phyloP scores from a whole-genome alignment of 2,329 filamentous ascomycete species.

The Ascochyta clinopodiicola region DNA sequence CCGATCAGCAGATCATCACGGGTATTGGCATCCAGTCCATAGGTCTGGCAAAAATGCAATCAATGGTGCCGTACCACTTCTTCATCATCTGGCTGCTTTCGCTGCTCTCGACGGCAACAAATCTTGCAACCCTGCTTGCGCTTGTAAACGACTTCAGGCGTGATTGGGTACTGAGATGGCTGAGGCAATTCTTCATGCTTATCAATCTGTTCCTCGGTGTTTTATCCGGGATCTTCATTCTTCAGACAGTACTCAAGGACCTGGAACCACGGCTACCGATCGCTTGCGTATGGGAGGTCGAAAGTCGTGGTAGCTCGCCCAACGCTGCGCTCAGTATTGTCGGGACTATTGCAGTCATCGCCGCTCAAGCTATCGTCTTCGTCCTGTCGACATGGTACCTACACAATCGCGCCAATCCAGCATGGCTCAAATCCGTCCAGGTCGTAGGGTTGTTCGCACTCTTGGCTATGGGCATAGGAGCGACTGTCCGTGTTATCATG shows the following conservation, averaged over 20 bases:
- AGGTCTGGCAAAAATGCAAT: constrained; percentile 65
- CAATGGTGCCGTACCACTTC: constrained; percentile 71
- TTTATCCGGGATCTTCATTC: constrained; percentile 63
- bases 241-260: constrained; percentile 61
- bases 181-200: constrained; percentile 71
- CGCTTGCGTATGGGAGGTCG: constrained; percentile 64
- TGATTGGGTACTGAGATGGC: constrained; percentile 71
- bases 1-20: constrained; percentile 72
- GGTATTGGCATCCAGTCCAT: constrained; percentile 72
- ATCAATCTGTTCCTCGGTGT: constrained; percentile 67
- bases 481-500: constrained; percentile 63
- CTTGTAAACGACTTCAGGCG: constrained; percentile 70
- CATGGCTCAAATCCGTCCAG: constrained; percentile 63
- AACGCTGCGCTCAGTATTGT: constrained; percentile 59
- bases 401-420: constrained; percentile 59
- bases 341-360: constrained; percentile 68
- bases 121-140: constrained; percentile 69
- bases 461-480: constrained; percentile 63
- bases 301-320: constrained; percentile 44
- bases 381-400: constrained; percentile 68
- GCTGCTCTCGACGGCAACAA: constrained; percentile 68
- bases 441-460: constrained; percentile 60
- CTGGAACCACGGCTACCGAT: constrained; percentile 64
- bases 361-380: constrained; percentile 65
- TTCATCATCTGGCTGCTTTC: constrained; percentile 75